Evolutionary conservation across 306 rosid genomes (phyloP).

Genomic region (Prunus persica): Prunus_persica_NCBIv2 NC_034011.1:21495001-21495500

Average conservation of each 20-base stretch:
- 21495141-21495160: constrained; percentile 43
- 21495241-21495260: constrained; percentile 4
- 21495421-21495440: constrained; percentile 7
- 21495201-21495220: not conserved
- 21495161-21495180: constrained; percentile 20
- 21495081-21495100: constrained; percentile 21
- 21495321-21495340: constrained; percentile 16
- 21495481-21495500: constrained; percentile 57
- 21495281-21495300: constrained; percentile 12
- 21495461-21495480: not conserved
- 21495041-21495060: constrained; percentile 69
- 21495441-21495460: constrained; percentile 3
- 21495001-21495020: constrained; percentile 66
- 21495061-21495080: constrained; percentile 85
- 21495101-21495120: constrained; percentile 8
- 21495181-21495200: constrained; percentile 22
- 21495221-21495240: not conserved
- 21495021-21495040: constrained; percentile 60
- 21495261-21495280: constrained; percentile 17
- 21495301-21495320: not conserved
- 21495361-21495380: constrained; percentile 28
- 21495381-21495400: constrained; percentile 26
- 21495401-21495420: not conserved
- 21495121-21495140: constrained; percentile 38
- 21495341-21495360: constrained; percentile 31